A percentile compares a stretch with the other conserved stretches of the same genome.
Conservation (phyloP, 148 eudicot genomes). For the Silene uniflora region DNA sequence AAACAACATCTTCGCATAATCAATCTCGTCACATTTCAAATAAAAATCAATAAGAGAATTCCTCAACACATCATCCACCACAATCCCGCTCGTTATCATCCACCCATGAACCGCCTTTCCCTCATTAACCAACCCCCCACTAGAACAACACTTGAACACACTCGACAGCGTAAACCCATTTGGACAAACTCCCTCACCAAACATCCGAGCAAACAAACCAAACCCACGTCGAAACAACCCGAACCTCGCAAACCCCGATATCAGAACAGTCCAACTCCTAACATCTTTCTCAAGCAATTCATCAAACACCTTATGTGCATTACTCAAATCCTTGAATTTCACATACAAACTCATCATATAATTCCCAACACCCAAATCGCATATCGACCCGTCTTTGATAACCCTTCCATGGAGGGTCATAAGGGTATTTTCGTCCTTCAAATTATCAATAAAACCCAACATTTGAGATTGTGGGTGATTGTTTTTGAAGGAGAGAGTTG, state of each 20-base stretch:
- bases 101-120: conserved; percentile 68
- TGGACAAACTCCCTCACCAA: conserved; percentile 44
- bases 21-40: conserved; percentile 45
- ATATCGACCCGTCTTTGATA: conserved; percentile 41
- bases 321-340: conserved; percentile 31
- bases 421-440: conserved; percentile 18
- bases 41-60: conserved; percentile 70
- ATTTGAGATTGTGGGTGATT: conserved; percentile 20
- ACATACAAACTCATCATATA: conserved; percentile 51
- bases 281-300: conserved; percentile 72
- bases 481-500: conserved; percentile 10
- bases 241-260: conserved; percentile 51
- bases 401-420: conserved; percentile 40
- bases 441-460: conserved; percentile 31
- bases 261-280: conserved; percentile 61
- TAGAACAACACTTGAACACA: conserved; percentile 66
- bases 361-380: conserved; percentile 37
- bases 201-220: conserved; percentile 48
- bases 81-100: conserved; percentile 47
- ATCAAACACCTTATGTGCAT: conserved; percentile 64
- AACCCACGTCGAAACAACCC: conserved; percentile 40
- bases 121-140: conserved; percentile 28
- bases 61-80: conserved; percentile 47
- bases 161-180: conserved; percentile 73
- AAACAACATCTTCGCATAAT: conserved; percentile 48